Evolutionary conservation across 257 asterid genomes (phyloP).

Genomic region (Solanum paucissectum): DNA sequence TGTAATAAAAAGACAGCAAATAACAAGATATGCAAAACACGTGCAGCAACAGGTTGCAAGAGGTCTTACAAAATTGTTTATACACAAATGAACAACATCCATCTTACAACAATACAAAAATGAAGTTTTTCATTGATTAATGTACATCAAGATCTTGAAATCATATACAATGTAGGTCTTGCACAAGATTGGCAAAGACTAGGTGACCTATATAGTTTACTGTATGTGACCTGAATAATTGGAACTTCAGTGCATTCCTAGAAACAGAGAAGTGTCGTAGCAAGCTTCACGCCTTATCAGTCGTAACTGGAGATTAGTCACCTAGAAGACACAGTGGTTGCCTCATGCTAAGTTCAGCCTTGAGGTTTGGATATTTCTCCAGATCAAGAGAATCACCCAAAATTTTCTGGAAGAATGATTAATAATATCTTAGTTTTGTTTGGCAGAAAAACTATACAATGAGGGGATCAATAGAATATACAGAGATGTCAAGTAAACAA

Average conservation of each 20-base stretch:
- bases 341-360: constrained; percentile 90
- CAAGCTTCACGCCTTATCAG: neutral
- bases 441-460: neutral
- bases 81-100: neutral
- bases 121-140: neutral
- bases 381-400: constrained; percentile 50
- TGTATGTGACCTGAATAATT: neutral
- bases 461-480: neutral
- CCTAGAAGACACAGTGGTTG: constrained; percentile 81
- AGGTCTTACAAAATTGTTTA: neutral
- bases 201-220: neutral
- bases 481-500: neutral
- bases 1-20: too few relatives aligned
- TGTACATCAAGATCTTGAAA: neutral
- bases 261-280: neutral
- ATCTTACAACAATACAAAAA: neutral
- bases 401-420: constrained; percentile 45
- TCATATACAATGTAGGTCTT: neutral
- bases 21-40: neutral
- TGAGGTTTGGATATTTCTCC: constrained; percentile 57
- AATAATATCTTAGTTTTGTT: neutral
- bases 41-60: neutral
- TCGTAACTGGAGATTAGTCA: constrained; percentile 19
- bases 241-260: neutral
- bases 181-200: neutral